Base-by-base conservation (phyloP, 2,329 filamentous ascomycete species). In the Aspergillus sp. region DNA sequence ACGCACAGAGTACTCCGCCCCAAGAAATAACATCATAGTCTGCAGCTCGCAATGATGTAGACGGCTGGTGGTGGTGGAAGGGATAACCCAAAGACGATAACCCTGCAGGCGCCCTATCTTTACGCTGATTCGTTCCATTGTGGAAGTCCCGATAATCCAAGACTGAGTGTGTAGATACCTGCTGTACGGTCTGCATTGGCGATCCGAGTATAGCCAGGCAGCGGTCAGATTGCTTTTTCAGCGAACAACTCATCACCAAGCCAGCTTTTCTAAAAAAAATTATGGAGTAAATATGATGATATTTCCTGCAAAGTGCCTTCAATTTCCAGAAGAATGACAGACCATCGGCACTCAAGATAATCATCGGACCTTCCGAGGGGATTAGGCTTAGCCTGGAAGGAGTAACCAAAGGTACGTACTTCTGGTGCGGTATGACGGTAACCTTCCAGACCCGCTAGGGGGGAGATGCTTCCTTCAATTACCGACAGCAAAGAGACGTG, bases 401-500 rank as follows among this genome's bases (percentile, higher is more conserved):
- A 30, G 51, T 21, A 30, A 36, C 32, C 30, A 36, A 36, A 41
- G 21, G 19, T 41, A 38, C 13, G 28, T 32, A 50, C 47, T 32
- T 50, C 47, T 50, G 47, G 13, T 41, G 36, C 51, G 15, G 36
- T 38, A 48, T 41, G 43, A 50, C 45, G 5, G 12, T 19, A 38
- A 53, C 43, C 23, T 43, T 28, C 25, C 48, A 53, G 32, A 55
- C 45, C 23, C 25, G 53, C 17, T 13, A 36, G 41, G n/a, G 19
- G 38, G 17, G 28, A 5, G 47, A 32, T 30, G n/a, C 21, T 52
- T 52, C 15, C 28, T 51, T 23, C 53, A 45, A 55, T 36, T 45
- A 25, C 53, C 41, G 23, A 54, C 13, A 49, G 36, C 15, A 52
- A 55, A 58, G 12, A 59, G 56, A 61, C 39, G 55, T 63, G 58